A percentile compares a stretch with the other conserved stretches of the same genome.
Evolutionary conservation across 2,329 filamentous ascomycete species (phyloP).

Genomic region (Tolypocladium capitatum): DNA sequence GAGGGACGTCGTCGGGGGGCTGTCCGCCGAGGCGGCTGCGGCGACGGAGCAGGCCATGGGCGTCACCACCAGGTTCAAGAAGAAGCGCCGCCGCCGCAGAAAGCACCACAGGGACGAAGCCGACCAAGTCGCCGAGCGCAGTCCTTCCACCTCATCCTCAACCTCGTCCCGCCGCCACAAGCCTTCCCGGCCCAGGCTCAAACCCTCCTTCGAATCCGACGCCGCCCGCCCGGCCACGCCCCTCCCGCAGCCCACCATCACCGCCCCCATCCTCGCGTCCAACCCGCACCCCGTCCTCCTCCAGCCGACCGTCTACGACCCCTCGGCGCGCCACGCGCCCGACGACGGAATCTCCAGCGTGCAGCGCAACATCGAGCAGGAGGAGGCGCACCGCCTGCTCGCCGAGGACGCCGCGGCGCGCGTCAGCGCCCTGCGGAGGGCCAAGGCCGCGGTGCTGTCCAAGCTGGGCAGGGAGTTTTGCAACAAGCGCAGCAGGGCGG

Average conservation of each 20-base stretch:
- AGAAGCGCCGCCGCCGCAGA: conserved; percentile 25
- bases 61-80: conserved; percentile 37
- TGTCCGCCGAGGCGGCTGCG: conserved; percentile 21
- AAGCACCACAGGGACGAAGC: conserved; percentile 20
- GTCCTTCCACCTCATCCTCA: conserved; percentile 8
- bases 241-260: conserved; percentile 25
- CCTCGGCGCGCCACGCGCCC: conserved; percentile 11
- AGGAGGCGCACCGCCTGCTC: conserved; percentile 39
- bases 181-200: too few relatives aligned
- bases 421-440: conserved; percentile 40
- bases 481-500: conserved; percentile 16
- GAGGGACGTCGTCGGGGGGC: conserved; percentile 14
- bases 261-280: conserved; percentile 35
- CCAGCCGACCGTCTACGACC: conserved; percentile 44
- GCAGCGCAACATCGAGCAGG: conserved; percentile 43
- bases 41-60: conserved; percentile 17
- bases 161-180: conserved; percentile 11
- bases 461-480: conserved; percentile 43
- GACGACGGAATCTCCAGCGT: conserved; percentile 40
- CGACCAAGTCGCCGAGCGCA: conserved; percentile 8
- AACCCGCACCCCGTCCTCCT: conserved; percentile 39
- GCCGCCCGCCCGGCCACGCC: conserved; percentile 7
- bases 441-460: conserved; percentile 45
- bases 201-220: too few relatives aligned
- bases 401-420: conserved; percentile 45